Base-by-base conservation (phyloP, 2,329 filamentous ascomycete genomes). In the Drechslerella dactyloides region DNA sequence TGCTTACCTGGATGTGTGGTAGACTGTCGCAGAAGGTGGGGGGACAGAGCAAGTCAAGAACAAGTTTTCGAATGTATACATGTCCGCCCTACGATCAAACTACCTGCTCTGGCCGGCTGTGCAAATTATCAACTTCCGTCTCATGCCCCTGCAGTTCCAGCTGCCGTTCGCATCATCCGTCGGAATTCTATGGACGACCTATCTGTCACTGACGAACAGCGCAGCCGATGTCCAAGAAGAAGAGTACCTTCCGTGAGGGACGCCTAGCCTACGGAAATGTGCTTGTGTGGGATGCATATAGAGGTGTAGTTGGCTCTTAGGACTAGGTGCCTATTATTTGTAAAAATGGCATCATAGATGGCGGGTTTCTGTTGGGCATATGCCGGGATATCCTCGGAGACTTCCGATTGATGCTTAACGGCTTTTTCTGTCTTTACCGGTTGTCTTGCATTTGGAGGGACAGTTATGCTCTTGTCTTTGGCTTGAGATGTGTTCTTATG, bases 121-220 rank as follows among this genome's bases (percentile, higher is more conserved):
- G 50, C 94, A 99, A 82, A 88, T 97, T 74, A 85, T 99, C 82
- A 99, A 99, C 83, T 99, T 99, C 82, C 86, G 93, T 30, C 79
- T 97, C 76, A 91, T 99, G 84, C 94, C 94, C 13, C 89, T 97
- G 59, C 93, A 96, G 79, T 96, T 94, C 80, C 94, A 99, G 81
- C 89, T 99, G 81, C 93, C 93, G 0, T 97, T 99, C 78, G 93
- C 97, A 7, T 97, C 93, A 15, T 96, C 91, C 7, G 82, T 99
- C 63, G 93, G 93, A 84, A 97, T 97, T 77, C 92, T 92, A 35
- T 97, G 93, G 94, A 97, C 94, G 10, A 93, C 93, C 19, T 99
- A 97, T 80, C 86, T 99, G 10, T 97, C 93, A 1, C 85, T 99
- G 57, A 90, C 89, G 73, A 97, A 97, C 81, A 89, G 92, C 3